Evolutionary conservation across 225 moss, liverwort and hornwort genomes (phyloP).

Genomic region (Anthoceros angustus): DNA sequence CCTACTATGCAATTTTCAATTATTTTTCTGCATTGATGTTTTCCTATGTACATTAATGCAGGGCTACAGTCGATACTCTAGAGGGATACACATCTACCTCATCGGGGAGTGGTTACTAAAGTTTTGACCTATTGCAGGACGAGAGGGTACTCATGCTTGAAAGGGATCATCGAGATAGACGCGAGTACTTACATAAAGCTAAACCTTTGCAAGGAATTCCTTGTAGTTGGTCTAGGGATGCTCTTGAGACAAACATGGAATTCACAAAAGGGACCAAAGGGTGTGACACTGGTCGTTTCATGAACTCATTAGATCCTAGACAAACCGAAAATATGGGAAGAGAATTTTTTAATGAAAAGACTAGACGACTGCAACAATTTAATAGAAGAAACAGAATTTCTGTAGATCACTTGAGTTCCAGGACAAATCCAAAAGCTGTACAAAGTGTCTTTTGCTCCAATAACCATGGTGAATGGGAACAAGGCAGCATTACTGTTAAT

Average conservation of each 20-base stretch:
- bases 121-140: neutral
- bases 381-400: conserved; percentile 61
- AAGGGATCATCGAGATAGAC: neutral
- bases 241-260: neutral
- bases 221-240: neutral
- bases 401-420: conserved; percentile 78
- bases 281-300: conserved; percentile 14
- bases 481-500: conserved; percentile 88
- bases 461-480: conserved; percentile 43
- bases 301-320: conserved; percentile 42
- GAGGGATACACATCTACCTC: conserved; percentile 3
- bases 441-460: conserved; percentile 41
- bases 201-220: neutral
- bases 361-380: conserved; percentile 56
- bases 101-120: conserved; percentile 5
- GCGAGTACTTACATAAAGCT: neutral
- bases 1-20: neutral
- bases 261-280: neutral
- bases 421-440: conserved; percentile 33
- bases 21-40: neutral
- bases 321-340: conserved; percentile 61
- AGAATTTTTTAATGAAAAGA: conserved; percentile 50
- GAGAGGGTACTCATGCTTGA: neutral
- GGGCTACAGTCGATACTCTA: conserved; percentile 1
- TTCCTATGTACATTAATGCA: neutral